Percentiles rank a stretch among this genome's conserved stretches.
Conservation (phyloP, 495 filamentous ascomycete genomes). For the Trichoderma asperelloides region DNA sequence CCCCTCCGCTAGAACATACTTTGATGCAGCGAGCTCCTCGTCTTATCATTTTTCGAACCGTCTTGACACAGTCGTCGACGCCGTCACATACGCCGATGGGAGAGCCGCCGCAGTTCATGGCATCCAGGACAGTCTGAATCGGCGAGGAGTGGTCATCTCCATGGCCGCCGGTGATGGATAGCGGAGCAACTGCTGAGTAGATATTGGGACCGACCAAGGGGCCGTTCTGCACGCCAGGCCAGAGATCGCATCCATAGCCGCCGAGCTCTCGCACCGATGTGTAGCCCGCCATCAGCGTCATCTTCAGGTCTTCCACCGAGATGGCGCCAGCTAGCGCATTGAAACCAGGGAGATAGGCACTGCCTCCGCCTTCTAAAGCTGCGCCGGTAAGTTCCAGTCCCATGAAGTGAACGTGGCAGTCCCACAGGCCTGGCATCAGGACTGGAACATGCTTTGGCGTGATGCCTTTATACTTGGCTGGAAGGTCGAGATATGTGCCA, state of each 20-base stretch:
- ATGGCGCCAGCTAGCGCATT: slow-evolving; percentile 21
- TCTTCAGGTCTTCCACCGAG: slow-evolving; percentile 20
- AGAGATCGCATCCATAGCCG: slow-evolving; percentile 23
- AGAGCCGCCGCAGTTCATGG: slow-evolving; percentile 3
- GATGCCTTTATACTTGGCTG: slow-evolving; percentile 15
- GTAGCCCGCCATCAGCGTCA: slow-evolving; percentile 28
- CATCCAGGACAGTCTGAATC: slow-evolving; percentile 7
- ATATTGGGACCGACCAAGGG: slow-evolving; percentile 29
- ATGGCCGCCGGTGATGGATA: slow-evolving; percentile 14
- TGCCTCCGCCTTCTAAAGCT: background rate
- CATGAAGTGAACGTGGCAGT: slow-evolving; percentile 29
- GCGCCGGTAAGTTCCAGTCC: slow-evolving; percentile 7
- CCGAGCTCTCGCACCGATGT: slow-evolving; percentile 32
- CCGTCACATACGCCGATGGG: slow-evolving; percentile 23
- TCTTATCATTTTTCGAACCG: slow-evolving; percentile 28
- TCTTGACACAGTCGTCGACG: slow-evolving; percentile 22
- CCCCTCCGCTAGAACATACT: slow-evolving; percentile 29
- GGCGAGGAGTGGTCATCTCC: slow-evolving; percentile 12
- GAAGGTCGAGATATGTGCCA: slow-evolving; percentile 15
- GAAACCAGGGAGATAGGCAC: slow-evolving; percentile 9
- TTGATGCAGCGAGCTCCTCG: slow-evolving; percentile 32
- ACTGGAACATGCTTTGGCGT: slow-evolving; percentile 17
- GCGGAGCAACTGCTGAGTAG: slow-evolving; percentile 19
- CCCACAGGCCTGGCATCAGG: slow-evolving; percentile 36
- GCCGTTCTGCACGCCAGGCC: slow-evolving; percentile 23